phyloP scores from a whole-genome alignment of 2,329 filamentous ascomycete species.

The Dactylella cylindrospora region DNA sequence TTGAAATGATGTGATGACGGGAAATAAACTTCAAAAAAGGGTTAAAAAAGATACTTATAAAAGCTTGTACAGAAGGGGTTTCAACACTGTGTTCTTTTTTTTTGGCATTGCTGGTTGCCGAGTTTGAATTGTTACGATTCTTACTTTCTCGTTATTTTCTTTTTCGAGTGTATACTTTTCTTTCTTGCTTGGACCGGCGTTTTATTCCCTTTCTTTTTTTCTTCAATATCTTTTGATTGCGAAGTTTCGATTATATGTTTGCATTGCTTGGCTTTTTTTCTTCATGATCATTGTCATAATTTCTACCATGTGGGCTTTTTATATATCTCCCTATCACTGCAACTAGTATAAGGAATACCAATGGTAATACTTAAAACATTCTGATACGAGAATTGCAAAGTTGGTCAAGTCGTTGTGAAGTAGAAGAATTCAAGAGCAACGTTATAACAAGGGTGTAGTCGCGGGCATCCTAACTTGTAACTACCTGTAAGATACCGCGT shows the following conservation, averaged over 20 bases:
- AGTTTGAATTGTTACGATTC: no score
- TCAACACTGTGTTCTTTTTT: conserved; percentile 3
- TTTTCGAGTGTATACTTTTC: no score
- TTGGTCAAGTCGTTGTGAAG: no score
- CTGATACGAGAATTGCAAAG: no score
- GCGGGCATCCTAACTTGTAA: no score
- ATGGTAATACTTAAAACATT: conserved; percentile 45
- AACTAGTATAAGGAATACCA: conserved; percentile 24
- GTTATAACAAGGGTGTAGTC: no score
- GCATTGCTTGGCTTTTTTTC: not conserved
- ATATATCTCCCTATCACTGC: not conserved
- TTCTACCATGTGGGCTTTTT: conserved; percentile 23
- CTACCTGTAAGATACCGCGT: no score
- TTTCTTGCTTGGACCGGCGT: no score
- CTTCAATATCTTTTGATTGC: not conserved
- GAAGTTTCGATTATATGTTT: not conserved
- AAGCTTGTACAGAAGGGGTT: conserved; percentile 6
- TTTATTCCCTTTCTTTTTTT: not conserved
- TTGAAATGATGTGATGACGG: conserved; percentile 40
- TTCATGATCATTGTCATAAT: conserved; percentile 14
- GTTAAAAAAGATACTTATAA: conserved; percentile 1
- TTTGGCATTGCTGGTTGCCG: no score
- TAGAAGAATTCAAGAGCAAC: no score
- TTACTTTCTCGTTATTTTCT: no score
- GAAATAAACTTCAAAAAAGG: no score